Evolutionary conservation across 768 basidiomycete species (phyloP), one percentile per base, ranked within the genome.

Genomic region (Scleroderma citrinum): DNA sequence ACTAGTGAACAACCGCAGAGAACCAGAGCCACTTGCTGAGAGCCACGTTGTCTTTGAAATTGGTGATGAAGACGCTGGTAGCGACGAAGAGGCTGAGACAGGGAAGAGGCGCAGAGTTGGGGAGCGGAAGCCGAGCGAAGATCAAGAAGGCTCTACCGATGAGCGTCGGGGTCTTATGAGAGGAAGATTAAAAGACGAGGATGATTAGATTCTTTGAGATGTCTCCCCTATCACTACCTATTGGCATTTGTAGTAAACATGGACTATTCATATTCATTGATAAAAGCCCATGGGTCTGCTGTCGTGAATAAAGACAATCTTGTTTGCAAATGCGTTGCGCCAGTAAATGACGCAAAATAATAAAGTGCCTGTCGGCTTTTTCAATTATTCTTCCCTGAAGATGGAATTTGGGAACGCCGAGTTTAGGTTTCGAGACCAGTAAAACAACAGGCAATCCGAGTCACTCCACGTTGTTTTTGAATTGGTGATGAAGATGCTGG

Each of bases 31-130:
- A 2, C 63, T 82, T 19, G 71, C 77, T 2, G 80, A 82, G 17
- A 87, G 90, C 46, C 71, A 80, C 14, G 85, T 92, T 39, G 92
- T 94, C 11, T 93, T 94, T 60, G 90, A 92, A 65, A 91, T 92
- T 51, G 92, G 91, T 0, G 92, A 92, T 45, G 89, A 90, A 56
- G 90, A 84, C 46, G 80, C 69, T 16, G 73, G 71, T 39, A 77
- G 74, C 53, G 80, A 87, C 45, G 84, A 82, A 42, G 87, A 89
- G 37, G 75, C 81, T 11, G 74, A 78, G 31, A 53, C 56, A 46
- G 50, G 69, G 20, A 85, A 81, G 70, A 81, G 76, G 59, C 75
- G 74, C 44, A 76, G 69, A 30, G 39, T 38, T 46, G 63, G 54
- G 40, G 58, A 61, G 32, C 68, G 63, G 40, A 70, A 74, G 35